Conservation (phyloP, 768 basidiomycete species). For the Auricularia sp. region DNA sequence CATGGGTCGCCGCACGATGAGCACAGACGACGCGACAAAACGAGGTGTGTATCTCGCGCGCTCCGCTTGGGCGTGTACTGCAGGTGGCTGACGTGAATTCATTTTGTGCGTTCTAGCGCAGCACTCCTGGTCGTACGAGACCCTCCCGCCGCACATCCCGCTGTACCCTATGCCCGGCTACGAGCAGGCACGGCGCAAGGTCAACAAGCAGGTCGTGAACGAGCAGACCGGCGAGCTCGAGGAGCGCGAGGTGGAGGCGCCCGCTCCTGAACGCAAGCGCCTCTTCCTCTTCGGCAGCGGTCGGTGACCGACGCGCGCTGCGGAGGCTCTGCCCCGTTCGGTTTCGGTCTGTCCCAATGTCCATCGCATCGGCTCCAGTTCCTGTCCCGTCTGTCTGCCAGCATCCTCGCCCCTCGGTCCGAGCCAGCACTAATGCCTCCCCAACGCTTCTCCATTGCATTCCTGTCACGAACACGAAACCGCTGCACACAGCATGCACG, state of each 20-base stretch:
- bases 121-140: neutral
- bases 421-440: too few species aligned
- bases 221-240: neutral
- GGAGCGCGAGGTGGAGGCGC: neutral
- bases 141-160: neutral
- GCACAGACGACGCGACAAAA: neutral
- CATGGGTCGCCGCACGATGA: neutral
- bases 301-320: neutral
- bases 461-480: neutral
- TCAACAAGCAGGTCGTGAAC: neutral
- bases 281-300: neutral
- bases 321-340: neutral
- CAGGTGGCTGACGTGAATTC: too few species aligned
- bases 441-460: neutral
- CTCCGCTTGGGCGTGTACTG: too few species aligned
- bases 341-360: neutral
- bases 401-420: neutral
- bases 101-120: neutral
- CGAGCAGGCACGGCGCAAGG: neutral
- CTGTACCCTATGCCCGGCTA: neutral
- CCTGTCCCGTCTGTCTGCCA: neutral
- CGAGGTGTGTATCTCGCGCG: neutral
- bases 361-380: neutral
- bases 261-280: neutral
- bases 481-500: neutral